Evolutionary conservation across 2,329 filamentous ascomycete species (phyloP).

Genomic region (Teratosphaeria epicoccoides): DNA sequence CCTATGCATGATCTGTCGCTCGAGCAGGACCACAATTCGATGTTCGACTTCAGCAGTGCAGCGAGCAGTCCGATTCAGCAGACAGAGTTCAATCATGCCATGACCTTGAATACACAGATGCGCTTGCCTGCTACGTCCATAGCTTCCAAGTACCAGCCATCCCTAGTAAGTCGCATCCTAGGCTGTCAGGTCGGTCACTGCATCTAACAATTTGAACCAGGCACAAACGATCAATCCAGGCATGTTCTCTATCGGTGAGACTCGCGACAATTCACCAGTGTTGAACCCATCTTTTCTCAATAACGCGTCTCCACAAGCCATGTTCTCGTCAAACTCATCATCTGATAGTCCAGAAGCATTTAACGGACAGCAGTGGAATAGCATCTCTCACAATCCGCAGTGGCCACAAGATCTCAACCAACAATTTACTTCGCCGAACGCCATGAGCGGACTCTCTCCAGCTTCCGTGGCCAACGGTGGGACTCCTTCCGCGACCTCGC

Average conservation of each 20-base stretch:
- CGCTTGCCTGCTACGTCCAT: conserved; percentile 11
- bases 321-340: conserved; percentile 27
- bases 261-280: conserved; percentile 23
- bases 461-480: conserved; percentile 24
- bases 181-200: not conserved
- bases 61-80: conserved; percentile 43
- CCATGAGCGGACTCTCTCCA: conserved; percentile 23
- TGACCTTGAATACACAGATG: conserved; percentile 20
- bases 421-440: conserved; percentile 23
- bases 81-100: conserved; percentile 19
- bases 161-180: conserved; percentile 16
- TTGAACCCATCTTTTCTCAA: conserved; percentile 21
- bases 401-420: conserved; percentile 24
- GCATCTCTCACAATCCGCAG: conserved; percentile 21
- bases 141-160: conserved; percentile 17
- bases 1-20: conserved; percentile 25
- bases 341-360: conserved; percentile 27
- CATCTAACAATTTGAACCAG: not conserved
- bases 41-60: conserved; percentile 50
- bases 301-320: conserved; percentile 23
- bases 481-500: conserved; percentile 12
- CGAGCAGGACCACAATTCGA: conserved; percentile 35
- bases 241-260: conserved; percentile 22
- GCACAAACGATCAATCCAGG: conserved; percentile 24
- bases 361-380: conserved; percentile 18